phyloP scores from a whole-genome alignment of 2,329 filamentous ascomycete species.

The Chaetothyriales sp. region DNA sequence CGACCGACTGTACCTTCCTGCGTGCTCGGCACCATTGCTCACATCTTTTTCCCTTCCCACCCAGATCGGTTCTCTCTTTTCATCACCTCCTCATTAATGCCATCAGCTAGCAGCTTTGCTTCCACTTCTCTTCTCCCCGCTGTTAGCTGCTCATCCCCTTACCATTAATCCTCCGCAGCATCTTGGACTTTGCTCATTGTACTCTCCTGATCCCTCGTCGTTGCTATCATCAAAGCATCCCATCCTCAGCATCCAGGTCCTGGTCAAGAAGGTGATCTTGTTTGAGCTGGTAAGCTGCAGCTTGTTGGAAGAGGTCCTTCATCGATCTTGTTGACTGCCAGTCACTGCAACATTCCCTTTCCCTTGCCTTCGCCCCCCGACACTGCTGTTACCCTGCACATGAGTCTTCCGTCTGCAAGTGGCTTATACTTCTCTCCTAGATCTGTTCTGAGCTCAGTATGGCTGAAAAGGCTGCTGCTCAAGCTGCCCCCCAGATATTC shows the following conservation, averaged over 20 bases:
- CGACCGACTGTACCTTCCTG: not conserved
- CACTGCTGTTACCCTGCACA: not conserved
- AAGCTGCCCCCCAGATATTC: slow-evolving; percentile 8
- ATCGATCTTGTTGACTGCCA: not conserved
- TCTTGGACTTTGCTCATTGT: slow-evolving; percentile 19
- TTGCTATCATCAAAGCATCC: slow-evolving; percentile 3
- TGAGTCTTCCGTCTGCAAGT: not conserved
- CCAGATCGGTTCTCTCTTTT: slow-evolving; percentile 6
- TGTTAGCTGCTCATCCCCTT: slow-evolving; percentile 16
- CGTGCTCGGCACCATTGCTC: not conserved
- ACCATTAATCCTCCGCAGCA: slow-evolving; percentile 17
- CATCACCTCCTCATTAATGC: slow-evolving; percentile 10
- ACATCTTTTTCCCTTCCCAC: not conserved
- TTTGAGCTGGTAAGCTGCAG: not conserved
- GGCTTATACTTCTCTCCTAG: not conserved
- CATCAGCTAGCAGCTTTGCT: slow-evolving; percentile 14
- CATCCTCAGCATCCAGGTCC: slow-evolving; percentile 4
- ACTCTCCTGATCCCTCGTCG: slow-evolving; percentile 11
- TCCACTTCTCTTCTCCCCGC: slow-evolving; percentile 7
- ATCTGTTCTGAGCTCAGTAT: slow-evolving; percentile 1
- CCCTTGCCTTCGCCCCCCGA: not conserved
- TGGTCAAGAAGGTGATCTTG: not conserved
- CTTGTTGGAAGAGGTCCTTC: not conserved
- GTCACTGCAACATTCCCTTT: not conserved
- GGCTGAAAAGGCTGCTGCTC: slow-evolving; percentile 12